Evolutionary conservation across 805 yeast genomes (phyloP).

Genomic region (Jamesozyma hellenica): DNA sequence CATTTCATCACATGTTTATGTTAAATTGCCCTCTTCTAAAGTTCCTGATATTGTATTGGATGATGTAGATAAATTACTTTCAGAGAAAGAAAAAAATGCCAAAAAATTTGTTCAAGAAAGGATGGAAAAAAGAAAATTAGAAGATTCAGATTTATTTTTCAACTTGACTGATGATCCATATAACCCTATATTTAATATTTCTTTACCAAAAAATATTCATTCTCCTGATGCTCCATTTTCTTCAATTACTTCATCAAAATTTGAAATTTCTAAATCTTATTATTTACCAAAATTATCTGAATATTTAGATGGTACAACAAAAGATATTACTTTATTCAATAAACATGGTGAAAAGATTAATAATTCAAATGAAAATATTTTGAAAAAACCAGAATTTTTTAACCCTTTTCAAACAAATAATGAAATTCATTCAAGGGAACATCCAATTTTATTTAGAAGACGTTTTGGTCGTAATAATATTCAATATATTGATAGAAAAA

Average conservation of each 20-base stretch:
- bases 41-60: constrained; percentile 87
- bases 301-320: constrained; percentile 21
- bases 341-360: constrained; percentile 25
- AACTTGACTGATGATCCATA: constrained; percentile 81
- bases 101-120: constrained; percentile 80
- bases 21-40: constrained; percentile 77
- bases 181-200: constrained; percentile 68
- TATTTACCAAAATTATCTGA: constrained; percentile 30
- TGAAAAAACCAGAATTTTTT: constrained; percentile 29
- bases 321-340: constrained; percentile 15
- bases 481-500: constrained; percentile 65
- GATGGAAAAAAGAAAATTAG: constrained; percentile 55
- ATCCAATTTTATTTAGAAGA: constrained; percentile 53
- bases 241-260: constrained; percentile 60
- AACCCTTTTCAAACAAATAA: constrained; percentile 28
- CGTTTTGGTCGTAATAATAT: constrained; percentile 67
- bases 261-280: constrained; percentile 53
- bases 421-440: constrained; percentile 30
- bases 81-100: constrained; percentile 68
- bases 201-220: constrained; percentile 44
- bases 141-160: constrained; percentile 63
- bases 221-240: constrained; percentile 67
- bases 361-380: constrained; percentile 14
- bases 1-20: constrained; percentile 56
- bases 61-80: constrained; percentile 64